Evolutionary conservation across 1,284 basidiomycete genomes (phyloP), one percentile per base, ranked within the genome.

Genomic region (Trichosporon inkin): DNA sequence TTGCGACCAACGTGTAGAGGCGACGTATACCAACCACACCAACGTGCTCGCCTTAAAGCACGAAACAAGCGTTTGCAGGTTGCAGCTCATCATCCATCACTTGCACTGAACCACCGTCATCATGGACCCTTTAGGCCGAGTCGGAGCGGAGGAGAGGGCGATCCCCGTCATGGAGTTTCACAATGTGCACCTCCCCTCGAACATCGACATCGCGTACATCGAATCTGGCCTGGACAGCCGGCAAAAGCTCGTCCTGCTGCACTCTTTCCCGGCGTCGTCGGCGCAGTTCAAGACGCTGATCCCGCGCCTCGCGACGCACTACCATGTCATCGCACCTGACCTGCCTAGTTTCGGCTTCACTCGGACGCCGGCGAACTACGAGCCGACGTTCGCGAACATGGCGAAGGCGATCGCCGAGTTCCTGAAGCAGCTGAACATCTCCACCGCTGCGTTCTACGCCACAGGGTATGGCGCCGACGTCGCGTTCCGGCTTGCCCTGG

Each of bases 401-500:
- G 69, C 79, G 5, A 64, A 70, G 36, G 81, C 79, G 19, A 71
- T 81, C 61, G 74, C 72, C 20, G 71, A 71, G 0, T 82, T 82
- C 68, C 71, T 81, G 39, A 76, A 82, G 58, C 73, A 72, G 2
- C 70, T 84, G 4, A 60, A 67, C 0, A 65, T 83, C 54, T 67
- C 57, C n/a, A 74, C 72, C 36, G 82, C 80, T 55, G 77, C 77
- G 0, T 67, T 81, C 5, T 83, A 84, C 67, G 72, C 81, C 35
- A 83, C 83, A 62, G 82, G 83, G 66, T 83, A 83, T 56, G 82
- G 82, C 24, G 80, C 81, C 6, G 81, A 81, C 0, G 76, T 73
- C 6, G 78, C 71, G 1, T 72, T 80, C 40, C 64, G 69, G 53
- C 71, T 83, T 17, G 81, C 81, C 0, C 71, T 82, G 4, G 61